A percentile compares a stretch with the other conserved stretches of the same genome.
Conservation (phyloP, 371 early-diverging fungal genomes). For the Mortierella sp. region DNA sequence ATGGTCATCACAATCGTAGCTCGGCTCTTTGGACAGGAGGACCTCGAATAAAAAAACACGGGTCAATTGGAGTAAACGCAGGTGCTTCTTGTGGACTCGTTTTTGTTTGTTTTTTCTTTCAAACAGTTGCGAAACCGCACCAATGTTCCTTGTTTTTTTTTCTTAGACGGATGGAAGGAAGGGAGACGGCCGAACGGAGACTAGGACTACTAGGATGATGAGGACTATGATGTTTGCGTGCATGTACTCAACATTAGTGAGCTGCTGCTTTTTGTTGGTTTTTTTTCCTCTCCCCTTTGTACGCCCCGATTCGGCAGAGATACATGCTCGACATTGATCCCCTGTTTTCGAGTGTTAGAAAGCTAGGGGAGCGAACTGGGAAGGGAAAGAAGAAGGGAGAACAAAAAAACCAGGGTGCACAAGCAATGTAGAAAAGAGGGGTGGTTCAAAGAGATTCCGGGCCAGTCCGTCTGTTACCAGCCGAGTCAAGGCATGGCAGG, state of each 20-base stretch:
- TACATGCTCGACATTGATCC: background rate
- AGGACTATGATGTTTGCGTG: background rate
- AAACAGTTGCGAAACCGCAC: background rate
- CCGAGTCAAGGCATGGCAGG: no score
- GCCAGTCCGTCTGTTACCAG: background rate
- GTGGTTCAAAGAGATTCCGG: no score
- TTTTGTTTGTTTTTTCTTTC: background rate
- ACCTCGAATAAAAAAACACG: constrained; percentile 44
- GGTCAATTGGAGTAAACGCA: background rate
- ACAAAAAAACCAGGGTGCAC: background rate
- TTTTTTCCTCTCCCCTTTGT: background rate
- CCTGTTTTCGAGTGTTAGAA: background rate
- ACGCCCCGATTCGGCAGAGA: background rate
- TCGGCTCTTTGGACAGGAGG: constrained; percentile 59
- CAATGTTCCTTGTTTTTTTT: background rate
- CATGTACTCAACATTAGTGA: background rate
- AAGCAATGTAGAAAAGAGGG: background rate
- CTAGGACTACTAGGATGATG: background rate
- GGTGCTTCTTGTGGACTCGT: no score
- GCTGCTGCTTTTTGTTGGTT: background rate
- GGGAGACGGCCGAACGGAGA: background rate
- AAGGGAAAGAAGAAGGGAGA: background rate
- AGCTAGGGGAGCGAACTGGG: background rate
- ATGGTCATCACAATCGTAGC: constrained; percentile 61
- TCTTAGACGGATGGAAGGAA: background rate